Percentiles rank a stretch among this genome's conserved stretches.
phyloP scores from a whole-genome alignment of 495 filamentous ascomycete genomes.

The Talaromyces trachyspermus region DNA sequence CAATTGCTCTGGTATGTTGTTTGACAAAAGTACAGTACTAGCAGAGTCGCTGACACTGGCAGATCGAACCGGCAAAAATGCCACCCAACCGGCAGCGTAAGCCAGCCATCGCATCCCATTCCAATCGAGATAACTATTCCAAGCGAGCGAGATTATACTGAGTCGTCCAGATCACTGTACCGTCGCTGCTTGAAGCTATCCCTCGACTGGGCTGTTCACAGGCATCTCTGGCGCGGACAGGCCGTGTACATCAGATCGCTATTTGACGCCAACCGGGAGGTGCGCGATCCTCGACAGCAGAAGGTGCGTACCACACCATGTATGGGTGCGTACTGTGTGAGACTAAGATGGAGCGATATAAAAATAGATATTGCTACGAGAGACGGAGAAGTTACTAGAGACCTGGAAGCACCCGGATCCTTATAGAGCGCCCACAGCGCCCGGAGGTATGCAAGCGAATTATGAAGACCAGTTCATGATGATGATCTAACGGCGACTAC shows the following conservation, averaged over 20 bases:
- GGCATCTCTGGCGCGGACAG: conserved; percentile 87
- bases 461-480: not conserved
- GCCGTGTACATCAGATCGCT: conserved; percentile 91
- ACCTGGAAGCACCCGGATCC: conserved; percentile 98
- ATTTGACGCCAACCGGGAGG: conserved; percentile 87
- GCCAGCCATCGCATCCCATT: conserved; percentile 11
- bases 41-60: too few species aligned
- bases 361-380: conserved; percentile 66
- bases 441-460: conserved; percentile 75
- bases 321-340: not conserved
- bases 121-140: too few species aligned
- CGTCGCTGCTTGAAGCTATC: conserved; percentile 86
- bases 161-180: conserved; percentile 87
- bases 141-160: too few species aligned
- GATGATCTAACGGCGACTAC: not conserved
- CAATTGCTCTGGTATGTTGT: not conserved
- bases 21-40: not conserved
- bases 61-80: conserved; percentile 20
- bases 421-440: conserved; percentile 78
- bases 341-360: conserved; percentile 22
- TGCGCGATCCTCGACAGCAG: conserved; percentile 81
- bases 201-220: conserved; percentile 89
- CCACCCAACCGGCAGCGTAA: conserved; percentile 31
- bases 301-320: conserved; percentile 47
- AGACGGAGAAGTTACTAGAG: conserved; percentile 81